Conservation (phyloP, 495 filamentous ascomycete species). For the Zalerion maritima region DNA sequence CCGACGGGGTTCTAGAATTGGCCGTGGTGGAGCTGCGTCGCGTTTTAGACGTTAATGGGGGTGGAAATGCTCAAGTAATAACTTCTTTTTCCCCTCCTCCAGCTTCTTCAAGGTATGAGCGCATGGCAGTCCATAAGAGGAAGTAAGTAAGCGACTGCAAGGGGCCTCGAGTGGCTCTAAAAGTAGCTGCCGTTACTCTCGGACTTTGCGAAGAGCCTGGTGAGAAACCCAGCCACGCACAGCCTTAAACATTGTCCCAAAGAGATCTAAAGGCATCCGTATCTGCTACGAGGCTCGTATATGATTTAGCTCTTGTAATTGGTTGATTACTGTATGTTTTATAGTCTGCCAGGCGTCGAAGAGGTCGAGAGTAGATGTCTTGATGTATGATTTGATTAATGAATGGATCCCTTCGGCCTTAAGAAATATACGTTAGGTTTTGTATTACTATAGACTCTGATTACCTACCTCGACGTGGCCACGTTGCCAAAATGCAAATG, state of each 20-base stretch:
- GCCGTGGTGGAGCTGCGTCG: too few species aligned
- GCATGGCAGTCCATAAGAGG: too few species aligned
- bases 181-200: constrained; percentile 1
- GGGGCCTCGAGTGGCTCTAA: too few species aligned
- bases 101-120: too few species aligned
- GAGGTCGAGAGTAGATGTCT: constrained; percentile 1
- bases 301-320: constrained; percentile 1
- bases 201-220: constrained; percentile 2
- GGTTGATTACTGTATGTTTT: neutral
- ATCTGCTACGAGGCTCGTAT: constrained; percentile 1
- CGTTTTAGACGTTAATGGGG: too few species aligned
- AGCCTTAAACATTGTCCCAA: neutral
- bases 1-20: too few species aligned
- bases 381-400: constrained; percentile 1
- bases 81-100: too few species aligned
- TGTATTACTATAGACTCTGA: too few species aligned
- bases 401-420: constrained; percentile 1
- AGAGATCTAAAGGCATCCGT: constrained; percentile 1
- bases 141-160: too few species aligned
- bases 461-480: too few species aligned
- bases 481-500: constrained; percentile 2
- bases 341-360: constrained; percentile 1
- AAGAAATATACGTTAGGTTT: too few species aligned
- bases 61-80: too few species aligned
- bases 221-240: constrained; percentile 1